Conservation (phyloP, 2,329 filamentous ascomycete genomes). For the Decorospora gaudefroyi region DNA sequence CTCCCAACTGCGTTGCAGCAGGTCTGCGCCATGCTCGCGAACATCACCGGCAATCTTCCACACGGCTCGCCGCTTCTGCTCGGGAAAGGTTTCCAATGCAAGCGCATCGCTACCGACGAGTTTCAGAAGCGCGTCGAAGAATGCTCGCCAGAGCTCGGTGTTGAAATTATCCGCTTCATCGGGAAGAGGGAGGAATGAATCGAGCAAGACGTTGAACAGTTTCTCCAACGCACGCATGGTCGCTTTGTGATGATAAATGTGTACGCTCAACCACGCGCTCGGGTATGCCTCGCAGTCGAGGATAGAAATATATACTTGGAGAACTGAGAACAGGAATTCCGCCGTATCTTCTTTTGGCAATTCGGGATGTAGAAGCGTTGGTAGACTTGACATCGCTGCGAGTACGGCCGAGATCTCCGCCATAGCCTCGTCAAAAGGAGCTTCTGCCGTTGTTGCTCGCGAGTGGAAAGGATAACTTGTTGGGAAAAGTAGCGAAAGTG, state of each 20-base stretch:
- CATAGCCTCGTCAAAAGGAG: conserved; percentile 81
- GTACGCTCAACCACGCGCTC: conserved; percentile 83
- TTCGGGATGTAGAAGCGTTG: conserved; percentile 75
- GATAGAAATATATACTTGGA: conserved; percentile 87
- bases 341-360: conserved; percentile 74
- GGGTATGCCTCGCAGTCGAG: conserved; percentile 89
- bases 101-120: conserved; percentile 87
- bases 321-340: conserved; percentile 73
- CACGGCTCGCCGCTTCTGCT: conserved; percentile 92
- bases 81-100: conserved; percentile 91
- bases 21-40: conserved; percentile 83
- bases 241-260: conserved; percentile 90
- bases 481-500: conserved; percentile 86
- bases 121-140: conserved; percentile 86
- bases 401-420: conserved; percentile 88
- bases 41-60: conserved; percentile 99
- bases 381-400: conserved; percentile 76
- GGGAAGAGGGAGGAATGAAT: conserved; percentile 81
- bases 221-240: conserved; percentile 85
- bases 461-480: conserved; percentile 85
- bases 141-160: conserved; percentile 90
- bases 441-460: conserved; percentile 63
- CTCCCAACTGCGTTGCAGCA: conserved; percentile 86
- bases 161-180: conserved; percentile 92
- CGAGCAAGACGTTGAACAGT: conserved; percentile 76